Percentiles rank a stretch among this genome's conserved stretches.
Evolutionary conservation across 345 rosid genomes (phyloP).

Genomic region (Ceriops zippeliana): DNA sequence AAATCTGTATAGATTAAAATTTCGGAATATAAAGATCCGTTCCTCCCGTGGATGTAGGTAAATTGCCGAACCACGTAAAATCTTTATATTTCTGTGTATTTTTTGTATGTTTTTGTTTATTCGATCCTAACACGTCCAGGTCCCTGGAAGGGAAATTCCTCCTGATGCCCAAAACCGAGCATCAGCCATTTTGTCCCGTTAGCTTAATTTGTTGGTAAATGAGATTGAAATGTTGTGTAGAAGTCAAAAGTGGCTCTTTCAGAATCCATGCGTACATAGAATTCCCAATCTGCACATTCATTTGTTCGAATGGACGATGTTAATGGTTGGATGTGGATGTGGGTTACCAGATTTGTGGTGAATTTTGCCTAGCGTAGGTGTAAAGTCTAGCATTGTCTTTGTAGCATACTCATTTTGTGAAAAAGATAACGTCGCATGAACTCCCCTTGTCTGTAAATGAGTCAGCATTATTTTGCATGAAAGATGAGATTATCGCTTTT

Average conservation of each 20-base stretch:
- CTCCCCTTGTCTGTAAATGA: too few relatives aligned
- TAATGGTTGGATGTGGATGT: background rate
- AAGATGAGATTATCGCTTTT: too few relatives aligned
- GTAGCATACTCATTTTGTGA: too few relatives aligned
- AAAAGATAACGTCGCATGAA: too few relatives aligned
- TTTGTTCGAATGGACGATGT: background rate
- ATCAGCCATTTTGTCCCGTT: constrained; percentile 52
- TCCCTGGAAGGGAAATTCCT: constrained; percentile 90
- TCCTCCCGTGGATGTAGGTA: too few relatives aligned
- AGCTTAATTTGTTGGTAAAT: constrained; percentile 9
- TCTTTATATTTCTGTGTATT: too few relatives aligned
- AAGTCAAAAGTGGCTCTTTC: background rate
- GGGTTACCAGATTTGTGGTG: constrained; percentile 2
- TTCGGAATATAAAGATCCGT: too few relatives aligned
- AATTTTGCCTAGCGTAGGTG: constrained; percentile 12
- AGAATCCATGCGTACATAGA: background rate
- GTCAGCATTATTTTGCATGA: too few relatives aligned
- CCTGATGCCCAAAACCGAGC: constrained; percentile 68
- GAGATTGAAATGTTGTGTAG: background rate
- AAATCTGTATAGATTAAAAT: too few relatives aligned
- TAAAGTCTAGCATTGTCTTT: background rate
- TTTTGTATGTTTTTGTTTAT: too few relatives aligned
- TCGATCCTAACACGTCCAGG: too few relatives aligned
- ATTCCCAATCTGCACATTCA: background rate
- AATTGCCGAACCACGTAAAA: too few relatives aligned